A percentile compares a stretch with the other conserved stretches of the same genome.
These are phyloP conservation scores for Cercospora brassicicola DNA, from an alignment of 2,329 filamentous ascomycete species.

Conservation along the genomic window DNA sequence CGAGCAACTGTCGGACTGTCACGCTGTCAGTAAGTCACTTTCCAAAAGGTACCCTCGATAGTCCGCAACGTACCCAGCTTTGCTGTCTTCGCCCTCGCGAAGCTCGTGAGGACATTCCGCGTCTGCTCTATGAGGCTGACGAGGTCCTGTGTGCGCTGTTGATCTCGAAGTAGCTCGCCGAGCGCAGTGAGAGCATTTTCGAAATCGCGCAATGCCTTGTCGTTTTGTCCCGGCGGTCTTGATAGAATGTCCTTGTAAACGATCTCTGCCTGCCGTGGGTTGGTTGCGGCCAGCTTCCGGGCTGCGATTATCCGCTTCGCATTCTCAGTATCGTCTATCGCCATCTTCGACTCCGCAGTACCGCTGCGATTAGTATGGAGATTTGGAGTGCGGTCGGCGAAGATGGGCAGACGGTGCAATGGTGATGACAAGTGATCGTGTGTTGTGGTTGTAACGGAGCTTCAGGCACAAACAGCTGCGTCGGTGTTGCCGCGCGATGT, in stretches of 20 bases:
- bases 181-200: slow-evolving; percentile 84
- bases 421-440: slow-evolving; percentile 9
- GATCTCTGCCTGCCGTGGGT: slow-evolving; percentile 79
- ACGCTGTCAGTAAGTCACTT: not conserved
- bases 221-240: slow-evolving; percentile 78
- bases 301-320: slow-evolving; percentile 79
- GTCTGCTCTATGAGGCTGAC: slow-evolving; percentile 88
- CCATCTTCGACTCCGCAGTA: slow-evolving; percentile 43
- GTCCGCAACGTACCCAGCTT: slow-evolving; percentile 75
- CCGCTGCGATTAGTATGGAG: not conserved
- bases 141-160: slow-evolving; percentile 78
- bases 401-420: not conserved
- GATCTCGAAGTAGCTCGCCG: slow-evolving; percentile 89
- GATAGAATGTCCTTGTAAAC: slow-evolving; percentile 89
- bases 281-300: slow-evolving; percentile 75
- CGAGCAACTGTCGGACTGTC: slow-evolving; percentile 84
- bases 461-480: slow-evolving; percentile 11
- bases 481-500: not conserved
- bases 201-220: slow-evolving; percentile 86
- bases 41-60: not conserved
- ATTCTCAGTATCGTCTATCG: slow-evolving; percentile 54
- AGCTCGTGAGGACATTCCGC: slow-evolving; percentile 86
- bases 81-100: slow-evolving; percentile 97
- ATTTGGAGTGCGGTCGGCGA: not conserved
- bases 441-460: slow-evolving; percentile 1